Percentiles rank a stretch among this genome's conserved stretches.
These are phyloP conservation scores for Paramecium sexaurelia DNA, from an alignment of 73 alveolate genomes.

Conservation along the genomic window DNA sequence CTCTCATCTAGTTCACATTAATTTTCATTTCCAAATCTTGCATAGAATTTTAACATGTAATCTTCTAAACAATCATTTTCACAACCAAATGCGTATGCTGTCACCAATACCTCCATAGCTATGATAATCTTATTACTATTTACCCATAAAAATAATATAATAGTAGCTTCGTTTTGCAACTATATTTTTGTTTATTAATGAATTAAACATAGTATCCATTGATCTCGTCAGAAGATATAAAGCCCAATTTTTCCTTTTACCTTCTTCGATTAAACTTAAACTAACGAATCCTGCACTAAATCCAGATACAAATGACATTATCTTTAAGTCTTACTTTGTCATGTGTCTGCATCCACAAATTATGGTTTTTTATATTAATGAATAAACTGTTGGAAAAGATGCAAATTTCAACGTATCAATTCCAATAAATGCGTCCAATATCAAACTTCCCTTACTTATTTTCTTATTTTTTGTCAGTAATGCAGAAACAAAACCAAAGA, in stretches of 20 bases:
- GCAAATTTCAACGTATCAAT: slow-evolving; percentile 34
- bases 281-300: slow-evolving; percentile 35
- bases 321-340: neutral
- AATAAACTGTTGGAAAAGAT: neutral
- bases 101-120: neutral
- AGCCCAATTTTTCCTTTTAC: slow-evolving; percentile 43
- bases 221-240: slow-evolving; percentile 31
- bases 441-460: neutral
- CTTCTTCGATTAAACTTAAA: neutral
- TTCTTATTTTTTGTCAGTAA: neutral
- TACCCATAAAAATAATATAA: slow-evolving; percentile 38
- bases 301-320: slow-evolving; percentile 34
- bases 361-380: neutral
- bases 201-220: slow-evolving; percentile 50
- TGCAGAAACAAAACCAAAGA: slow-evolving; percentile 20
- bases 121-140: neutral
- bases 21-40: slow-evolving; percentile 16
- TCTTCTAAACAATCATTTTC: neutral
- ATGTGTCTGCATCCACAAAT: slow-evolving; percentile 13
- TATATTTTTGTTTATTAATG: slow-evolving; percentile 17
- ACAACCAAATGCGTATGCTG: slow-evolving; percentile 3
- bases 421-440: neutral
- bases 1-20: neutral
- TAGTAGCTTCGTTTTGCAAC: slow-evolving; percentile 27
- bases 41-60: neutral